Percentiles rank a stretch among this genome's conserved stretches.
phyloP scores from a whole-genome alignment of 331 rosid species.

The Ulmus americana region DNA sequence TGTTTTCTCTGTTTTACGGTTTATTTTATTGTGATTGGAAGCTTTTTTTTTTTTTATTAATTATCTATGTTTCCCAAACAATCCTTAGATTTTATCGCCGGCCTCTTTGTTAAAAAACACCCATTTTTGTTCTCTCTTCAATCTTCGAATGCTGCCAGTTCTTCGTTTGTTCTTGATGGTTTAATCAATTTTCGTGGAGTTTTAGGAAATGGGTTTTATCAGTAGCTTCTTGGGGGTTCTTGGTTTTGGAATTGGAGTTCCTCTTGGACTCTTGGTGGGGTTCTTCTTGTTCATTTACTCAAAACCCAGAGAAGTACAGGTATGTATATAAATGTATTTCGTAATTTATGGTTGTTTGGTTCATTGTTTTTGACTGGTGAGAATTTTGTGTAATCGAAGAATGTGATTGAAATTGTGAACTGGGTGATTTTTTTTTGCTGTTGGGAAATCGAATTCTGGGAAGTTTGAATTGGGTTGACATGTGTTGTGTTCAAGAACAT shows the following conservation, averaged over 20 bases:
- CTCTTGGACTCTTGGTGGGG: conserved; percentile 69
- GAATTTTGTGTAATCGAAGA: background rate
- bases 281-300: conserved; percentile 70
- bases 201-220: conserved; percentile 53
- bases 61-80: background rate
- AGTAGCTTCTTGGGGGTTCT: conserved; percentile 51
- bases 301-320: conserved; percentile 53
- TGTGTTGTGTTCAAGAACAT: background rate
- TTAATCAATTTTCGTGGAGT: conserved; percentile 3
- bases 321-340: conserved; percentile 6
- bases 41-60: conserved; percentile 11
- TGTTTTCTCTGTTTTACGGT: conserved; percentile 42
- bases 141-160: background rate
- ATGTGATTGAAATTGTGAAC: background rate
- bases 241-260: conserved; percentile 75
- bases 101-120: conserved; percentile 8
- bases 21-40: background rate
- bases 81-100: conserved; percentile 13
- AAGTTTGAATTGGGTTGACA: background rate
- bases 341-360: background rate
- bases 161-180: background rate
- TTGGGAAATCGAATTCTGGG: background rate
- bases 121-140: background rate
- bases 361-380: background rate
- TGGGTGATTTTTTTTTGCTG: background rate